Conservation (phyloP, 208 protist species). For the Trypanosoma brucei region DNA sequence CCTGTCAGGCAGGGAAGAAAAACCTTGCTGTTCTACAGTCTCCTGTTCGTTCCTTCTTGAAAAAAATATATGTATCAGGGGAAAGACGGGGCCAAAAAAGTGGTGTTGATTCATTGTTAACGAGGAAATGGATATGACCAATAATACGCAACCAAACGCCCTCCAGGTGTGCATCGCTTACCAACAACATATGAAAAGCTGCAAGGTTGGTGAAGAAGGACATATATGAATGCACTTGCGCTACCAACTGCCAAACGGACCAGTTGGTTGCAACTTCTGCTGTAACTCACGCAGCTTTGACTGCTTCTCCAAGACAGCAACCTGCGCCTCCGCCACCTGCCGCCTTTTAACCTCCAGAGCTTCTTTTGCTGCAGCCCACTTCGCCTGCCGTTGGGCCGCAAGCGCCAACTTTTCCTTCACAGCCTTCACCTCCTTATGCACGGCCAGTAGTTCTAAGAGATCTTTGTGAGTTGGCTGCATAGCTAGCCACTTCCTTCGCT, state of each 20-base stretch:
- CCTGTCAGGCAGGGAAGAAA: no score
- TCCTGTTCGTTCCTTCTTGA: no score
- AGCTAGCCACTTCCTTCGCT: slow-evolving; percentile 23
- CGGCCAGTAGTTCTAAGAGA: slow-evolving; percentile 27
- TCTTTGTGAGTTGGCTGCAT: slow-evolving; percentile 18
- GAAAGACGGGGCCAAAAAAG: no score
- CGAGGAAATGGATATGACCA: no score
- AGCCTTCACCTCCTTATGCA: slow-evolving; percentile 14
- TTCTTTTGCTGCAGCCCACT: slow-evolving; percentile 25
- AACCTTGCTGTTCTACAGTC: no score
- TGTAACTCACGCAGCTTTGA: slow-evolving; percentile 9
- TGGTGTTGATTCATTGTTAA: no score
- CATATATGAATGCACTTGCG: not conserved
- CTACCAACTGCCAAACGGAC: not conserved
- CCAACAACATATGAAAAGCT: no score
- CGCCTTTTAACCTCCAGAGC: slow-evolving; percentile 1
- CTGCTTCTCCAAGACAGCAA: slow-evolving; percentile 9
- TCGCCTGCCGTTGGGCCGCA: slow-evolving; percentile 22
- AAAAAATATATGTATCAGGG: no score
- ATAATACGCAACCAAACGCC: no score
- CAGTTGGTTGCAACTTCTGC: not conserved
- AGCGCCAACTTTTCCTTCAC: slow-evolving; percentile 15
- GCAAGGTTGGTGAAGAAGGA: slow-evolving; percentile 3
- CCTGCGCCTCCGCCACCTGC: slow-evolving; percentile 19
- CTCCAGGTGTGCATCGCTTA: no score